phyloP scores from a whole-genome alignment of 1,284 basidiomycete species.

The Ustilago lituana region DNA sequence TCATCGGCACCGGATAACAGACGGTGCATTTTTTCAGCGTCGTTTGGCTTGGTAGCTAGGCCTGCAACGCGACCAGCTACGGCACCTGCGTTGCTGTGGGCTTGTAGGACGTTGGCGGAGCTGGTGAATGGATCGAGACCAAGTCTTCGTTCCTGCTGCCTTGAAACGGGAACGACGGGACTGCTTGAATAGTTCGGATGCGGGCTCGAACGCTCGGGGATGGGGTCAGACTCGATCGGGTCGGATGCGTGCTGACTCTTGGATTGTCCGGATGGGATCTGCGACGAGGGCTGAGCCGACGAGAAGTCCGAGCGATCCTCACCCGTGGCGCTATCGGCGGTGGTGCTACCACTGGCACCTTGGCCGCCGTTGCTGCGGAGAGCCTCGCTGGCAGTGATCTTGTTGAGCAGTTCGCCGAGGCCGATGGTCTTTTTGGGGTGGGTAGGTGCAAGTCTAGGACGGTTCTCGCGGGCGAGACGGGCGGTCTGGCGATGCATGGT shows the following conservation, averaged over 20 bases:
- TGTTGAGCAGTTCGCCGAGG: conserved; percentile 52
- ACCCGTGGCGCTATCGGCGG: conserved; percentile 4
- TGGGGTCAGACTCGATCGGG: conserved; percentile 47
- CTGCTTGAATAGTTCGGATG: conserved; percentile 27
- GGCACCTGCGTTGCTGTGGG: too few species aligned
- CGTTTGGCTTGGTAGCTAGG: conserved; percentile 26
- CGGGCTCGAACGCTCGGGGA: conserved; percentile 35
- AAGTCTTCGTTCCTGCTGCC: conserved; percentile 34
- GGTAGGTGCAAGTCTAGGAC: conserved; percentile 21
- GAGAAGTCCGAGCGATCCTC: conserved; percentile 1
- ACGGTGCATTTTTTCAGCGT: conserved; percentile 1
- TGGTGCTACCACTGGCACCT: neutral
- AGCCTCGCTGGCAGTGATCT: conserved; percentile 37
- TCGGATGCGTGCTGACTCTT: conserved; percentile 43
- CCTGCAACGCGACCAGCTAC: conserved; percentile 17
- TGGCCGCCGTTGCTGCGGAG: conserved; percentile 1
- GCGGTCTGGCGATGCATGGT: conserved; percentile 59
- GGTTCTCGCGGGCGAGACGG: conserved; percentile 53
- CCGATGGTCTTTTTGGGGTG: conserved; percentile 52
- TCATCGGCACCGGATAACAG: conserved; percentile 12
- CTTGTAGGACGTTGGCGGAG: conserved; percentile 10
- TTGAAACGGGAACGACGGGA: conserved; percentile 28
- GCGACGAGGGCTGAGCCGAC: conserved; percentile 34
- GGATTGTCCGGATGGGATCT: conserved; percentile 40
- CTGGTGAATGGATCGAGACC: conserved; percentile 28